phyloP scores from a whole-genome alignment of 768 basidiomycete genomes.

The Pleurotus cornucopiae region DNA sequence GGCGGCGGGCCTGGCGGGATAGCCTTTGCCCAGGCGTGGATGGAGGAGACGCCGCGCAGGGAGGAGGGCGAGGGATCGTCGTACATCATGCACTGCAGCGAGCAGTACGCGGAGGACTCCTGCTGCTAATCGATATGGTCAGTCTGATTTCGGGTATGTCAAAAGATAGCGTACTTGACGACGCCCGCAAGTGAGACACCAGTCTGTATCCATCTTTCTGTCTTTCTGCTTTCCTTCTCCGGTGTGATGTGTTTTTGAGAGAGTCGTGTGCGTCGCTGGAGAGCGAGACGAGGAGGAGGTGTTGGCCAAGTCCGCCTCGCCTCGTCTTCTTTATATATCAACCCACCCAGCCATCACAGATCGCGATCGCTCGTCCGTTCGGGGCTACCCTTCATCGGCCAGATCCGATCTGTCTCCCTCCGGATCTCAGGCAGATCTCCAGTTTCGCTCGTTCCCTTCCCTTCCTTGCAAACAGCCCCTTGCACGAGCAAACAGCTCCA shows the following conservation, averaged over 20 bases:
- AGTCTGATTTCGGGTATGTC: not conserved
- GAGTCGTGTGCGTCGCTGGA: no score
- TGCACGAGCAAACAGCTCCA: no score
- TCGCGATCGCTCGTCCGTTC: not conserved
- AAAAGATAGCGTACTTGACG: conserved; percentile 38
- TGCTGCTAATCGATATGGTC: conserved; percentile 20
- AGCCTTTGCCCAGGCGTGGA: conserved; percentile 42
- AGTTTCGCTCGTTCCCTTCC: no score
- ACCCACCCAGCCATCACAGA: not conserved
- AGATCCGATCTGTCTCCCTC: no score
- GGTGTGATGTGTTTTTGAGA: no score
- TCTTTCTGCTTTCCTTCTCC: no score
- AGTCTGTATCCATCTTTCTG: conserved; percentile 57
- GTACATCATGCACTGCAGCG: conserved; percentile 25
- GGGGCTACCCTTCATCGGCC: no score
- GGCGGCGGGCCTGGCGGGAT: conserved; percentile 30
- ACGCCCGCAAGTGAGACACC: conserved; percentile 65
- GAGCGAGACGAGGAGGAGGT: not conserved
- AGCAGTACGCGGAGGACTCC: conserved; percentile 48
- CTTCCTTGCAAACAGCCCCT: no score
- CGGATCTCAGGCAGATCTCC: no score
- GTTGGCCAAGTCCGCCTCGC: not conserved
- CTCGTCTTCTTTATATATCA: not conserved
- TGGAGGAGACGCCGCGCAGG: conserved; percentile 31
- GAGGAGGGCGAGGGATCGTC: conserved; percentile 7